Evolutionary conservation across 2,329 filamentous ascomycete genomes (phyloP), one percentile per base, ranked within the genome.

Genomic region (Colletotrichum lindemuthianum): DNA sequence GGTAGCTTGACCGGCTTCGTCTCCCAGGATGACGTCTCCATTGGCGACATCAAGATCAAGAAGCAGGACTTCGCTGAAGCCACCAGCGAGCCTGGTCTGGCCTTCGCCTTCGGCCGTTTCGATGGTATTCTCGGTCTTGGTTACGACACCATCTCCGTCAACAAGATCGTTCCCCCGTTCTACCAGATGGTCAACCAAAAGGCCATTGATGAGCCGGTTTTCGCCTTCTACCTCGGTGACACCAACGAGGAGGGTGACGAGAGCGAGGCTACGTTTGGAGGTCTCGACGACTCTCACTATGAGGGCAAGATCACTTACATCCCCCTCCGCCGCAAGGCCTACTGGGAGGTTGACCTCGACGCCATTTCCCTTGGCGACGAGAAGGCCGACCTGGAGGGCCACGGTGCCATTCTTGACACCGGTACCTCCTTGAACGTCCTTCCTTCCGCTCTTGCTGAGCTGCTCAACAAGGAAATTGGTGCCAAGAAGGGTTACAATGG

Each of bases 331-430:
- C 92, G 96, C 78, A 98, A 98, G 90, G 96, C 96, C 53, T 99
- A 99, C 88, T 99, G 96, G 96, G 96, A 99, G 86, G 95, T 99
- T 60, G 94, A 98, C 74, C 89, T 99, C 67, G 90, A 98, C 74
- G 86, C 93, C 69, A 96, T 99, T 81, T 89, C 91, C 60, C 93
- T 97, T 69, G 96, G 96, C 72, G 86, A 94, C 57, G 88, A 92
- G 75, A 90, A 88, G 70, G 94, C 94, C 67, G 91, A 97, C 79
- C 89, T 98, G 69, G 95, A 98, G 70, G 88, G 92, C 85, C 97
- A 93, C 64, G 96, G 96, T 82, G 92, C 93, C 73, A 97, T 99
- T 70, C 92, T 99, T 67, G 96, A 99, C 86, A 99, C 96, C 60
- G 96, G 96, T 74, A 99, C 96, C 76, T 99, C 96, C 51, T 89